Evolutionary conservation across 2,329 filamentous ascomycete species (phyloP).

Genomic region (Massarina eburnea): DNA sequence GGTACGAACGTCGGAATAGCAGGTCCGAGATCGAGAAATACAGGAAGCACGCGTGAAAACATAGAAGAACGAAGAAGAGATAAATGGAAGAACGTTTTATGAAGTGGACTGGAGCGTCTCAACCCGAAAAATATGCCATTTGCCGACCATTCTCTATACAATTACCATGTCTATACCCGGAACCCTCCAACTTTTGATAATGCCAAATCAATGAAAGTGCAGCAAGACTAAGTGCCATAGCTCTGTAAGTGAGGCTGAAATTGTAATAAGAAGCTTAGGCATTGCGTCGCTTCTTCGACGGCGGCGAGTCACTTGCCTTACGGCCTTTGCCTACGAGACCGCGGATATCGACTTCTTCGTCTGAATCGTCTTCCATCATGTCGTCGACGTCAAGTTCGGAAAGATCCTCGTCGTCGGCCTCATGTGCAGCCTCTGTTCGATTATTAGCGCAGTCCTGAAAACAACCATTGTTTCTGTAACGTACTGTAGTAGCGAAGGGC

Average conservation of each 20-base stretch:
- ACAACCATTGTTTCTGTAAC: conserved; percentile 39
- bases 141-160: not conserved
- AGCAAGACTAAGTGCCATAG: conserved; percentile 1
- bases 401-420: conserved; percentile 68
- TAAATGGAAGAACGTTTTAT: not conserved
- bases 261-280: conserved; percentile 21
- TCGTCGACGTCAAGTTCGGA: conserved; percentile 71
- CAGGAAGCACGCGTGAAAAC: not conserved
- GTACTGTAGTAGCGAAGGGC: conserved; percentile 90
- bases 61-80: not conserved
- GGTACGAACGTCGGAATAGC: conserved; percentile 4
- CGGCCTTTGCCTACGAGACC: conserved; percentile 52
- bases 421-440: conserved; percentile 54
- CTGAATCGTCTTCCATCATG: conserved; percentile 49
- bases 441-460: not conserved
- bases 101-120: not conserved
- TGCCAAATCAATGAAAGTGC: not conserved
- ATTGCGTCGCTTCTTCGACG: conserved; percentile 46
- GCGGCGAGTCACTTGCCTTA: conserved; percentile 37
- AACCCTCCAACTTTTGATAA: not conserved
- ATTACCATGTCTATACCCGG: not conserved
- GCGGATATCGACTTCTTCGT: conserved; percentile 53
- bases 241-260: not conserved
- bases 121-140: not conserved
- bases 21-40: not conserved